phyloP scores from a whole-genome alignment of 2,329 filamentous ascomycete genomes.

The Chaetomiaceae sp. region DNA sequence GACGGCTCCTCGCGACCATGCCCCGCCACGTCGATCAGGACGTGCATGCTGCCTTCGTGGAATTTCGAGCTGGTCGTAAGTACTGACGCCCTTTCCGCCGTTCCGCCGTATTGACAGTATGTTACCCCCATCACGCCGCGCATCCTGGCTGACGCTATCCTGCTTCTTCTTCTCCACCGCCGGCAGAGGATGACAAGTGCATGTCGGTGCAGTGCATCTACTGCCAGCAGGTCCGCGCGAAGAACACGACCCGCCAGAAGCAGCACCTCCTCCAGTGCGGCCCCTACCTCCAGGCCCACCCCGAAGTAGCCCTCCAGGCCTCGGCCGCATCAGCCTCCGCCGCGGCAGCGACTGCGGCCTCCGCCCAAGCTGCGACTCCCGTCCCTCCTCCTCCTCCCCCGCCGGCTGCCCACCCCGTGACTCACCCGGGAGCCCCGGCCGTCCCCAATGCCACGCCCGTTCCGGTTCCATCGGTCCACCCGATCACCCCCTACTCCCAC shows the following conservation, averaged over 20 bases:
- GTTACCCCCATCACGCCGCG: constrained; percentile 4
- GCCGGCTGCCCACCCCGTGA: neutral
- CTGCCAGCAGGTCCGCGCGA: constrained; percentile 21
- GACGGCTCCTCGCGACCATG: constrained; percentile 9
- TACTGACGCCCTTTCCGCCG: neutral
- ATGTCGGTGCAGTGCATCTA: constrained; percentile 22
- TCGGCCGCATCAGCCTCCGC: constrained; percentile 9
- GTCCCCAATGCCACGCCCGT: neutral
- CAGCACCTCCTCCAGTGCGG: constrained; percentile 22
- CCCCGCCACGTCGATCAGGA: constrained; percentile 20
- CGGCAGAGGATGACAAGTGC: constrained; percentile 17
- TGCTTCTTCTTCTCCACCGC: neutral
- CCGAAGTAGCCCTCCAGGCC: constrained; percentile 17
- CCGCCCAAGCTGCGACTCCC: neutral
- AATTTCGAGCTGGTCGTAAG: constrained; percentile 20
- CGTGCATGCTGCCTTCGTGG: constrained; percentile 21
- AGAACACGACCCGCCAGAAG: constrained; percentile 26
- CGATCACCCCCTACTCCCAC: constrained; percentile 2
- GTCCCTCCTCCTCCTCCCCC: neutral
- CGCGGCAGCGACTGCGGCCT: constrained; percentile 1
- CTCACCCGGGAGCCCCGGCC: neutral
- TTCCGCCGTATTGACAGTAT: constrained; percentile 5
- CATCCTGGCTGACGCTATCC: constrained; percentile 6
- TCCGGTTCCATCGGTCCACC: neutral
- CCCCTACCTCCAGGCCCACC: constrained; percentile 22